Conservation (phyloP, 2,329 filamentous ascomycete species). For the Pezicula radicicola region DNA sequence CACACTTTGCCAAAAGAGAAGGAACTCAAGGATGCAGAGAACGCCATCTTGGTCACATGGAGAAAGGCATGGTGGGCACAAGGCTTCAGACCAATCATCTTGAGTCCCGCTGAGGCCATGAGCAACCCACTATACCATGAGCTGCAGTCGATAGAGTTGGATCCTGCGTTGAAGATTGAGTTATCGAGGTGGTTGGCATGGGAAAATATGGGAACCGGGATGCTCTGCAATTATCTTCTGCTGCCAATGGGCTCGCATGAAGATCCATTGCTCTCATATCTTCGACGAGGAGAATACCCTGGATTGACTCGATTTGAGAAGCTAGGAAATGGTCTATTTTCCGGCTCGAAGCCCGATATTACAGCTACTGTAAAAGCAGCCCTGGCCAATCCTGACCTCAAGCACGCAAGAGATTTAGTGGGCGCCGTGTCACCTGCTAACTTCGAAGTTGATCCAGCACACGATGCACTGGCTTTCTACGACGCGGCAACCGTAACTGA, state of each 20-base stretch:
- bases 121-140: slow-evolving; percentile 76
- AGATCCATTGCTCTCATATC: slow-evolving; percentile 66
- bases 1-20: slow-evolving; percentile 58
- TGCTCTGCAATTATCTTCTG: slow-evolving; percentile 75
- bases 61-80: slow-evolving; percentile 93
- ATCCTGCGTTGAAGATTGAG: slow-evolving; percentile 62
- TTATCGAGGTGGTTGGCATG: slow-evolving; percentile 87
- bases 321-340: slow-evolving; percentile 69
- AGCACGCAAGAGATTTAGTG: slow-evolving; percentile 59
- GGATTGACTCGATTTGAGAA: slow-evolving; percentile 71
- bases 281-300: slow-evolving; percentile 75
- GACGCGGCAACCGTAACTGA: slow-evolving; percentile 56
- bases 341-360: slow-evolving; percentile 64
- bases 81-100: slow-evolving; percentile 81
- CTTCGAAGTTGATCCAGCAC: slow-evolving; percentile 63
- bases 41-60: slow-evolving; percentile 80
- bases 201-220: slow-evolving; percentile 83
- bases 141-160: slow-evolving; percentile 60
- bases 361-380: slow-evolving; percentile 59
- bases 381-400: slow-evolving; percentile 51
- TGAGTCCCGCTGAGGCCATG: slow-evolving; percentile 77
- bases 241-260: slow-evolving; percentile 80
- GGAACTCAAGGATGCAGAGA: slow-evolving; percentile 68
- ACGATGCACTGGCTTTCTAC: slow-evolving; percentile 76
- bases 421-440: slow-evolving; percentile 55